Base-by-base conservation (phyloP, 345 rosid genomes). In the Gossypium australe region DNA sequence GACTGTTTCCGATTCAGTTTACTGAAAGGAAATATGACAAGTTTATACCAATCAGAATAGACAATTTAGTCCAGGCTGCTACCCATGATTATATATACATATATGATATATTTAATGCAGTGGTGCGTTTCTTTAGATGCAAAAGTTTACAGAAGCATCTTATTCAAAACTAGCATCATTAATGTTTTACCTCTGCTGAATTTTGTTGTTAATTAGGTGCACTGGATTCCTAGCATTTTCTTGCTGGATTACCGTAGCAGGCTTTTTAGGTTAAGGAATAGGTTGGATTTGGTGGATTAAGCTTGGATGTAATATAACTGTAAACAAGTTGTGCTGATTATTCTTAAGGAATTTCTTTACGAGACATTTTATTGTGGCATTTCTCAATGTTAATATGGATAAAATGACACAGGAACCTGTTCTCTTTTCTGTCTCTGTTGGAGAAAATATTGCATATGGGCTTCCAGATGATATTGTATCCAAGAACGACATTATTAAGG, bases 391-490 rank as follows among this genome's bases (percentile, higher is more conserved):
- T 76, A 41, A 62, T 52, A n/a, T 58, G n/a, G 41, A 56, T 68
- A 62, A 56, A 55, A 74, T 52, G 64, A 55, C 81, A 64, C 86
- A 89, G 98, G 98, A 94, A 82, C 98, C 97, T 29, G 92, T 90
- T 73, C 98, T 94, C 71, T 94, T 94, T 75, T 90, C 97, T 17
- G 85, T 87, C 45, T 90, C 98, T 34, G 92, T 94, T 74, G 98
- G 95, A 63, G 98, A 92, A 82, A 94, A 94, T 77, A 92, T 94
- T 76, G 98, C 97, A 41, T 94, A 94, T 81, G 98, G 98, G 75
- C 97, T 90, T 78, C 98, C 98, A 5, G 95, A 94, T 82, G 92
- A 86, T 67, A 70, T 86, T 27, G 97, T 94, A 65, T 94, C 97
- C 68, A 91, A 92, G 83, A 92, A 92, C 56, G 92, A 90, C 72